These are phyloP conservation scores for Aethionema arabicum DNA, from an alignment of 345 rosid genomes.

Conservation along the genomic window DNA sequence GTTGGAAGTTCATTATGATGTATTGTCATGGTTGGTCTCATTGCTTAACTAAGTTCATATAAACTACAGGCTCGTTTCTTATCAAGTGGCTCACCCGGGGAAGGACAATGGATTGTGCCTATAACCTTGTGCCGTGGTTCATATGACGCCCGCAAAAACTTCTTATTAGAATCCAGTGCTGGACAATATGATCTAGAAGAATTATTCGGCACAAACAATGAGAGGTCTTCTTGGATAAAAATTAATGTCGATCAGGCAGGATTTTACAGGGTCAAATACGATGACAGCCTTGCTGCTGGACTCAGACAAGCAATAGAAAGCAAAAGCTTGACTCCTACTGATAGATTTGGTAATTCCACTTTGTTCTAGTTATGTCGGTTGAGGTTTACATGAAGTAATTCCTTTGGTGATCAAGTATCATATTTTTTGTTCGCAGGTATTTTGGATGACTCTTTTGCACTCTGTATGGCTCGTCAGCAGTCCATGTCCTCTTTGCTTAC, in stretches of 20 bases:
- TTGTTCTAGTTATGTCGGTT: constrained; percentile 2
- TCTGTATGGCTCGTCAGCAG: constrained; percentile 87
- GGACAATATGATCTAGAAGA: constrained; percentile 50
- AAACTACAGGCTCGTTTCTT: constrained; percentile 74
- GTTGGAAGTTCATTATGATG: constrained; percentile 11
- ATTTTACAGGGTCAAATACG: constrained; percentile 92
- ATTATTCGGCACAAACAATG: constrained; percentile 29
- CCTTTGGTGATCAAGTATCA: constrained; percentile 10
- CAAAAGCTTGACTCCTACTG: constrained; percentile 55
- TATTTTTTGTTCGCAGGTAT: constrained; percentile 49
- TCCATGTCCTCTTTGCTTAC: constrained; percentile 77
- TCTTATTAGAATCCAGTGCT: constrained; percentile 67
- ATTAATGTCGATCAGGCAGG: constrained; percentile 84
- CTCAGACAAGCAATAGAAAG: constrained; percentile 73
- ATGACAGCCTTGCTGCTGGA: constrained; percentile 71
- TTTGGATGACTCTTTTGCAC: constrained; percentile 91
- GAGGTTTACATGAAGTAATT: constrained; percentile 3
- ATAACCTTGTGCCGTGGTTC: constrained; percentile 79
- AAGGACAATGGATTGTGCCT: constrained; percentile 98
- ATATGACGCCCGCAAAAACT: constrained; percentile 61
- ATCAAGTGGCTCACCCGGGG: constrained; percentile 74
- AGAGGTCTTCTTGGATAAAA: constrained; percentile 62
- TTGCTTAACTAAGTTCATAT: constrained; percentile 3
- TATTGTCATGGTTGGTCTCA: constrained; percentile 9
- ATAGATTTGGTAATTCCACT: constrained; percentile 69